Conservation (phyloP, 2,329 filamentous ascomycete species). For the Arachnomyces sp. region DNA sequence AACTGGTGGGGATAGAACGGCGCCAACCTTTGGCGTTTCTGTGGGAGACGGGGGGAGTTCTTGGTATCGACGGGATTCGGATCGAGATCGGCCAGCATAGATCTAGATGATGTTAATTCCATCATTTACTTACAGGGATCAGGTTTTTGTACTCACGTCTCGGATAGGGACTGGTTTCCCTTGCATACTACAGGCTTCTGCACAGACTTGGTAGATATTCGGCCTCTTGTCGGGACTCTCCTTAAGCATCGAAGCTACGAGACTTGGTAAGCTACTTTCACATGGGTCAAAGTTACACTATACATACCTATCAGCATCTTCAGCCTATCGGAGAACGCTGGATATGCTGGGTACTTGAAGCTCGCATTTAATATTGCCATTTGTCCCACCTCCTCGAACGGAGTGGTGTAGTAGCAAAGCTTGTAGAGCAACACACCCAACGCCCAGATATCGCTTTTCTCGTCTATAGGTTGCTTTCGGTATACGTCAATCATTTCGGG, state of each 20-base stretch:
- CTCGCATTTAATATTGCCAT: constrained; percentile 94
- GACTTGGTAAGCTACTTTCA: constrained; percentile 16
- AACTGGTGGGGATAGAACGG: constrained; percentile 68
- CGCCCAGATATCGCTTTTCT: constrained; percentile 98
- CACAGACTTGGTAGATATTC: constrained; percentile 88
- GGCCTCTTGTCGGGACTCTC: constrained; percentile 73
- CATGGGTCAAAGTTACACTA: constrained; percentile 2
- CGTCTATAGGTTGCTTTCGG: constrained; percentile 88
- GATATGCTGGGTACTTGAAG: constrained; percentile 84
- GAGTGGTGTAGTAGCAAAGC: constrained; percentile 97
- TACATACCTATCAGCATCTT: constrained; percentile 81
- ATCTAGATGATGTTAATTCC: constrained; percentile 45
- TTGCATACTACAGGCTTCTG: constrained; percentile 81
- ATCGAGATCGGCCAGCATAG: constrained; percentile 56
- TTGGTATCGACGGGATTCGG: constrained; percentile 55
- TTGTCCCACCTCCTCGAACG: constrained; percentile 95
- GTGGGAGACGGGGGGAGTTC: constrained; percentile 49
- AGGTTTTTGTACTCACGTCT: constrained; percentile 56
- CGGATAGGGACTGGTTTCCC: constrained; percentile 77
- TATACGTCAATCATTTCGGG: constrained; percentile 99
- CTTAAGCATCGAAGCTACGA: constrained; percentile 73
- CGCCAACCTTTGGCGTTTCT: constrained; percentile 59
- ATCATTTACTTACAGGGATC: neutral
- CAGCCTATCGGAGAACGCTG: constrained; percentile 77
- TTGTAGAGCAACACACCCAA: constrained; percentile 93